phyloP scores from a whole-genome alignment of 1,139 yeast genomes.

The Candida albicans region DNA sequence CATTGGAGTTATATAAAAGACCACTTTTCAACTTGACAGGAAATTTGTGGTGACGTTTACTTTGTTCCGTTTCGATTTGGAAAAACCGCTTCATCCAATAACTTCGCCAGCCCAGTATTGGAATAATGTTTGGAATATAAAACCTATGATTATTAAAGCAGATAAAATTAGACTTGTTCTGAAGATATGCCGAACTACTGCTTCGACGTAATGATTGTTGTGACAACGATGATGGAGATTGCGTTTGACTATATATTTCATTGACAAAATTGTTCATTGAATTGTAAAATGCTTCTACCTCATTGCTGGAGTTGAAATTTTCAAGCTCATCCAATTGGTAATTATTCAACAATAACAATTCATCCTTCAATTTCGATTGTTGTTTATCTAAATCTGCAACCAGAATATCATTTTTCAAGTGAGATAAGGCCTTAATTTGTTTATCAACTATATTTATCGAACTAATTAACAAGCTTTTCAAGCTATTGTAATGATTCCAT shows the following conservation, averaged over 20 bases:
- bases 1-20: slow-evolving; percentile 2
- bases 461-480: slow-evolving; percentile 14
- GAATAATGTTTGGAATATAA: slow-evolving; percentile 10
- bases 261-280: slow-evolving; percentile 2
- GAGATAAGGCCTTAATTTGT: slow-evolving; percentile 15
- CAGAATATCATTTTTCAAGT: slow-evolving; percentile 3
- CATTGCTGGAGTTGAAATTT: slow-evolving; percentile 7
- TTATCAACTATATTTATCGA: slow-evolving; percentile 16
- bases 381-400: slow-evolving; percentile 7
- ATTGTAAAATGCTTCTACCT: slow-evolving; percentile 6
- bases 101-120: slow-evolving; percentile 16
- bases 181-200: slow-evolving; percentile 7
- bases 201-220: neutral
- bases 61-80: neutral
- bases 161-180: slow-evolving; percentile 7
- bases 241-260: neutral
- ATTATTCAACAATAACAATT: slow-evolving; percentile 10
- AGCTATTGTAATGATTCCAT: slow-evolving; percentile 18
- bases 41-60: neutral
- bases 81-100: slow-evolving; percentile 17
- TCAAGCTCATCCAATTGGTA: slow-evolving; percentile 8
- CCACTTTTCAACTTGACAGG: slow-evolving; percentile 13
- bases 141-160: slow-evolving; percentile 12
- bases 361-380: slow-evolving; percentile 8
- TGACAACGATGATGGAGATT: no score